Conservation (phyloP, 805 yeast genomes). For the Saturnispora serradocipensis region DNA sequence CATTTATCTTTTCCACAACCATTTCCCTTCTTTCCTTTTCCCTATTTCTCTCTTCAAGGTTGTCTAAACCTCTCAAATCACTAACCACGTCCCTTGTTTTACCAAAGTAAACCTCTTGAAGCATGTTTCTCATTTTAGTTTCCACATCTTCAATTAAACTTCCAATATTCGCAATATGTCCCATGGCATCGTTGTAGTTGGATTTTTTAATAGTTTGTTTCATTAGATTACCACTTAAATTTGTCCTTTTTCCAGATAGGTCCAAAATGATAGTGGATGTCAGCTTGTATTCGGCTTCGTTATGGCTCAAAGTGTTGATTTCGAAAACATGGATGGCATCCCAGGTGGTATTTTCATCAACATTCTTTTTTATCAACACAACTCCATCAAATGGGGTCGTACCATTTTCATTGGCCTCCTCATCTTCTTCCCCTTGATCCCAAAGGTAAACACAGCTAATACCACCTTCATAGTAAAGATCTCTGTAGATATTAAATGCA, state of each 20-base stretch:
- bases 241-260: conserved; percentile 31
- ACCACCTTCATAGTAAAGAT: conserved; percentile 93
- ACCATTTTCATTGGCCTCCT: conserved; percentile 40
- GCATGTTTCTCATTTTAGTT: conserved; percentile 71
- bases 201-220: conserved; percentile 64
- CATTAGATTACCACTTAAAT: conserved; percentile 74
- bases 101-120: conserved; percentile 92
- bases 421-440: conserved; percentile 62
- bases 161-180: conserved; percentile 85
- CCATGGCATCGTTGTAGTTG: conserved; percentile 38
- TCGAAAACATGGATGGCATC: conserved; percentile 92
- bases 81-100: conserved; percentile 84
- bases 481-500: conserved; percentile 87
- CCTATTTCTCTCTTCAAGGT: conserved; percentile 27
- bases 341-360: conserved; percentile 58
- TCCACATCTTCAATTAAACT: conserved; percentile 81
- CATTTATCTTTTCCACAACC: conserved; percentile 1
- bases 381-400: conserved; percentile 80
- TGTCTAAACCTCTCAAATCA: conserved; percentile 44
- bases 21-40: conserved; percentile 33
- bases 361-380: conserved; percentile 64
- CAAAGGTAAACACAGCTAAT: conserved; percentile 81
- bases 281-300: conserved; percentile 49
- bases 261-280: conserved; percentile 86
- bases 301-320: conserved; percentile 36